A percentile compares a stretch with the other conserved stretches of the same genome.
phyloP scores from a whole-genome alignment of 371 early-diverging fungal species.

The Capniomyces stellatus region DNA sequence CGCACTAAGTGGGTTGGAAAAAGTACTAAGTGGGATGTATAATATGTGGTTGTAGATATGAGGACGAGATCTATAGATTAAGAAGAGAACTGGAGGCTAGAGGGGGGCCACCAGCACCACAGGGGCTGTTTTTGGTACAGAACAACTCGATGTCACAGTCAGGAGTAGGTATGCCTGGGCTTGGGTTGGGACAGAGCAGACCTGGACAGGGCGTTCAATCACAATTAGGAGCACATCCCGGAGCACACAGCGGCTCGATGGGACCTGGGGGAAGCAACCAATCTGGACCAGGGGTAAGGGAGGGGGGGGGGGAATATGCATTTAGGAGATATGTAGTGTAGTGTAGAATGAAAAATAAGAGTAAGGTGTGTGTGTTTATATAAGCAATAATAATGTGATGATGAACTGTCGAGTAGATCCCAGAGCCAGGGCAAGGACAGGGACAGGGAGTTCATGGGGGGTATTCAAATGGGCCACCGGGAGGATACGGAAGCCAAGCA shows the following conservation, averaged over 20 bases:
- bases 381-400: too few relatives aligned
- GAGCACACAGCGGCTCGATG: neutral
- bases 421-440: too few relatives aligned
- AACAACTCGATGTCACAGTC: neutral
- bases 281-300: neutral
- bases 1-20: too few relatives aligned
- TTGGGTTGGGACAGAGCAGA: neutral
- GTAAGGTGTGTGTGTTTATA: too few relatives aligned
- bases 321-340: neutral
- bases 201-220: neutral
- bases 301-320: neutral
- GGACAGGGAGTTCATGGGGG: neutral
- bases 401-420: too few relatives aligned
- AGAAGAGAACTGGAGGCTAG: conserved; percentile 49
- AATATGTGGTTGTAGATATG: conserved; percentile 32
- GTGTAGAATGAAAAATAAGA: too few relatives aligned
- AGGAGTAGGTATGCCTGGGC: neutral
- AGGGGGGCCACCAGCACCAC: conserved; percentile 27
- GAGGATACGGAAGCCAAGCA: neutral
- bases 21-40: too few relatives aligned
- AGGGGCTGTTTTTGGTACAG: conserved; percentile 17
- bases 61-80: conserved; percentile 54
- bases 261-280: neutral
- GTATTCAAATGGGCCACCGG: neutral
- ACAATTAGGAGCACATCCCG: neutral